Evolutionary conservation across 805 yeast species (phyloP), one percentile per base, ranked within the genome.

Genomic region (Metschnikowia dekortorum): DNA sequence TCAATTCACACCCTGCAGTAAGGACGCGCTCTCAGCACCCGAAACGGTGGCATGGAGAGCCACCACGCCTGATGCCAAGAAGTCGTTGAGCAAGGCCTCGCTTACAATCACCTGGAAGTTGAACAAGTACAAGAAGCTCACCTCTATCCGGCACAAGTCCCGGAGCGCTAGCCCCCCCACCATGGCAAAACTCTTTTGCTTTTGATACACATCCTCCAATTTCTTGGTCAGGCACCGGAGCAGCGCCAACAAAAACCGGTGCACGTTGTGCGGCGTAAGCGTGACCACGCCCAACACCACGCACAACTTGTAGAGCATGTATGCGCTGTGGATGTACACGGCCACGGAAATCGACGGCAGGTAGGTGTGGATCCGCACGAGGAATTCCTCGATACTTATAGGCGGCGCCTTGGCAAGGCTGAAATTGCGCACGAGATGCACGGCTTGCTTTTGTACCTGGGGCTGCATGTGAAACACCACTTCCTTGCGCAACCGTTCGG

Each of bases 91-190:
- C 14, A 64, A 56, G 34, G 56, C 55, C 53, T 65, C 64, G 50
- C 76, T 76, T 7, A 77, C 75, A 40, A 71, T 73, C 49, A 82
- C 62, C 44, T 78, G 74, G 60, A 79, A 81, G 58, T 79, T 76
- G 45, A 77, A 53, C 42, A 80, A 58, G 55, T 76, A 78, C 50
- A 82, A 61, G 37, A 81, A 65, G 1, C 81, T 74, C 18, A 80
- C 71, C 56, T 81, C 86, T 40, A 82, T 63, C 29, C 70, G 65
- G 48, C 70, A 64, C 44, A 81, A 63, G 48, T 81, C 86, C 4
- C 59, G 60, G 8, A 64, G 58, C 42, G 66, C 68, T n/a, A 75
- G 64, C 2, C 80, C 80, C 4, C 73, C 70, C n/a, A 75, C 70
- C 35, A 69, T 69, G 39, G 79, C 76, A 53, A 70, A 75, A 42